Percentiles rank a stretch among this genome's conserved stretches.
Evolutionary conservation across 1,284 basidiomycete genomes (phyloP).

Genomic region (Polyporus tsugae): DNA sequence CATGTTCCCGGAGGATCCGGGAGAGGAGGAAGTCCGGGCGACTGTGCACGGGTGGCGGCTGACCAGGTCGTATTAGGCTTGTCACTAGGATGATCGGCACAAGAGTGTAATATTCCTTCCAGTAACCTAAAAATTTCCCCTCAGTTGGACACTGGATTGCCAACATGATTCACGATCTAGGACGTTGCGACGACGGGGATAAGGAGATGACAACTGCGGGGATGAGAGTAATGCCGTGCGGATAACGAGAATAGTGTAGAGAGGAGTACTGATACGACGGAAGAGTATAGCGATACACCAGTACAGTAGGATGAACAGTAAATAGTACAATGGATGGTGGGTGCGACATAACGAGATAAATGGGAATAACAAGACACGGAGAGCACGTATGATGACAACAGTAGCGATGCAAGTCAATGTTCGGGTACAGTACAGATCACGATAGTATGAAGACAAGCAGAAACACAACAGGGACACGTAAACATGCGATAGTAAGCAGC

Average conservation of each 20-base stretch:
- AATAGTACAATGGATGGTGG: neutral
- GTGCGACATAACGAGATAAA: neutral
- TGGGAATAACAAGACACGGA: neutral
- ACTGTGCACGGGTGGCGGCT: conserved; percentile 84
- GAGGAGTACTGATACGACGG: neutral
- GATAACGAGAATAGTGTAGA: neutral
- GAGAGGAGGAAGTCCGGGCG: conserved; percentile 74
- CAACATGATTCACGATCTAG: neutral
- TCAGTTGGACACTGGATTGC: neutral
- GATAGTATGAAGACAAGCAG: neutral
- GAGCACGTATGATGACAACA: neutral
- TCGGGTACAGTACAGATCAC: neutral
- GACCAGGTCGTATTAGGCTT: conserved; percentile 33
- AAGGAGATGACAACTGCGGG: too few relatives aligned
- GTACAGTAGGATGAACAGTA: neutral
- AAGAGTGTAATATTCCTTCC: too few relatives aligned
- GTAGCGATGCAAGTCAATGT: neutral
- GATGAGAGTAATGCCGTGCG: too few relatives aligned
- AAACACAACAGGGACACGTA: neutral
- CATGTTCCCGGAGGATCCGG: conserved; percentile 89
- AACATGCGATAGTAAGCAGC: neutral
- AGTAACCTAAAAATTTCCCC: neutral
- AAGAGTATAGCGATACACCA: neutral
- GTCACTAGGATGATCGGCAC: neutral
- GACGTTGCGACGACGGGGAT: too few relatives aligned